These are phyloP conservation scores for Plasmopara halstedii DNA, from an alignment of 352 stramenopile genomes.

Conservation along the genomic window DNA sequence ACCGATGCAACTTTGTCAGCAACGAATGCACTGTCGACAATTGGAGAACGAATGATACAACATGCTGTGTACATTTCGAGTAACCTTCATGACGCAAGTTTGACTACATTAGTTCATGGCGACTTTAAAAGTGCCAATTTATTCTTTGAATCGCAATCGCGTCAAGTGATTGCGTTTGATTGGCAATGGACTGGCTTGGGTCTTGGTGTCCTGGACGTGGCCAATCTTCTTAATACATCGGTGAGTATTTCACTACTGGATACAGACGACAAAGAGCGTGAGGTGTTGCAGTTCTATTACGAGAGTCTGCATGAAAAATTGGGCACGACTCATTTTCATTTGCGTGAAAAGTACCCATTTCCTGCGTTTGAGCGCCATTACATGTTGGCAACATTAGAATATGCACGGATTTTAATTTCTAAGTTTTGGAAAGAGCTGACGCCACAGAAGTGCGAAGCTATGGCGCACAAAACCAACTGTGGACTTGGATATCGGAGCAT, in stretches of 20 bases:
- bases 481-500: conserved; percentile 63
- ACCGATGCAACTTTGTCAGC: conserved; percentile 7
- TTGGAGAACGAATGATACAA: conserved; percentile 40
- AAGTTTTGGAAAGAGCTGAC: conserved; percentile 58
- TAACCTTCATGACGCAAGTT: conserved; percentile 20
- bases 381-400: conserved; percentile 53
- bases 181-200: conserved; percentile 65
- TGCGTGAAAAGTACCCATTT: conserved; percentile 33
- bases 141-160: conserved; percentile 41
- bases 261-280: conserved; percentile 19
- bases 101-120: conserved; percentile 49
- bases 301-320: conserved; percentile 22
- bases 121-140: conserved; percentile 72
- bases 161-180: conserved; percentile 54
- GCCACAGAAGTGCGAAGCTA: conserved; percentile 29
- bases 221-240: conserved; percentile 63
- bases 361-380: conserved; percentile 48
- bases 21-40: conserved; percentile 7
- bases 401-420: conserved; percentile 50
- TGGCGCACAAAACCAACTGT: conserved; percentile 49
- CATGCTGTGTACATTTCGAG: conserved; percentile 43
- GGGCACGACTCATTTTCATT: too few species aligned
- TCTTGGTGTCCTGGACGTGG: conserved; percentile 55
- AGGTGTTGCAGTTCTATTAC: conserved; percentile 54
- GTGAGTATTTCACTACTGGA: conserved; percentile 39